A percentile compares a stretch with the other conserved stretches of the same genome.
These are phyloP conservation scores for Colletotrichum sp. DNA, from an alignment of 2,329 filamentous ascomycete species.

Conservation along the genomic window DNA sequence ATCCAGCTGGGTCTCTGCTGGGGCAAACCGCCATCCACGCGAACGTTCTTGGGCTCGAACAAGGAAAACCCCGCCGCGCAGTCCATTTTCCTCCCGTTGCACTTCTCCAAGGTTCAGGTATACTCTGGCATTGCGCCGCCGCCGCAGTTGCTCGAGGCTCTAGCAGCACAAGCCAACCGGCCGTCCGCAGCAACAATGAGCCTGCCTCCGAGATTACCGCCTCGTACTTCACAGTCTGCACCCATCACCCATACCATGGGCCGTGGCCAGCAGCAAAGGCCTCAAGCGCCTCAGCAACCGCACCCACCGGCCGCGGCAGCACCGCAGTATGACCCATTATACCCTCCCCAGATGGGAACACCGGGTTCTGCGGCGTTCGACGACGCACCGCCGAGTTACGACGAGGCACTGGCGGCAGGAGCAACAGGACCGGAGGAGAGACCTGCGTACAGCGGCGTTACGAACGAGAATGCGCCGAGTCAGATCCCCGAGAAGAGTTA, in stretches of 20 bases:
- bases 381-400: slow-evolving; percentile 92
- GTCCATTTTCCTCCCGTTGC: slow-evolving; percentile 77
- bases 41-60: slow-evolving; percentile 32
- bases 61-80: slow-evolving; percentile 48
- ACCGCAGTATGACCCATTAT: slow-evolving; percentile 53
- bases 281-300: slow-evolving; percentile 28
- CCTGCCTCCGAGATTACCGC: slow-evolving; percentile 39
- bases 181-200: slow-evolving; percentile 41
- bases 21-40: slow-evolving; percentile 54
- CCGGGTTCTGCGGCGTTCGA: slow-evolving; percentile 55
- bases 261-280: slow-evolving; percentile 27
- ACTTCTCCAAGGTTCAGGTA: slow-evolving; percentile 75
- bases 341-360: slow-evolving; percentile 62
- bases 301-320: slow-evolving; percentile 27
- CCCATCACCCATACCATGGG: slow-evolving; percentile 23
- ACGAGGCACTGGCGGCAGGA: slow-evolving; percentile 86
- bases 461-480: slow-evolving; percentile 64
- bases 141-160: slow-evolving; percentile 73
- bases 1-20: slow-evolving; percentile 79
- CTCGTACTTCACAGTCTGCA: slow-evolving; percentile 31
- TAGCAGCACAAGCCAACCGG: slow-evolving; percentile 30
- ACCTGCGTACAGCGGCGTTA: slow-evolving; percentile 70
- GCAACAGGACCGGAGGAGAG: slow-evolving; percentile 74
- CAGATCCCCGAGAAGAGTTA: slow-evolving; percentile 47
- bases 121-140: slow-evolving; percentile 90